A percentile compares a stretch with the other conserved stretches of the same genome.
phyloP scores from a whole-genome alignment of 148 eudicot genomes.

The Camellia granthamiana region DNA sequence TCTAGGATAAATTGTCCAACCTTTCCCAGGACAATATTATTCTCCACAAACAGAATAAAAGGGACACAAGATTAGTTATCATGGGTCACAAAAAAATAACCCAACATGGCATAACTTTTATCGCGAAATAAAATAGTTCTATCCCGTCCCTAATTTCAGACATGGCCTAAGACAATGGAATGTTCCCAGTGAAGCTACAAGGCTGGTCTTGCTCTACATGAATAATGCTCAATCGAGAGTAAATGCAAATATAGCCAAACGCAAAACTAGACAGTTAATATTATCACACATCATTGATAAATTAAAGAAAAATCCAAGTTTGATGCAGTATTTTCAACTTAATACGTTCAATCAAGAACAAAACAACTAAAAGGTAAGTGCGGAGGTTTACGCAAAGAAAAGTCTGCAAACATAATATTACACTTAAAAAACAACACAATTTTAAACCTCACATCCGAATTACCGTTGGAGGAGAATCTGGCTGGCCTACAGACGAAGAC shows the following conservation, averaged over 20 bases:
- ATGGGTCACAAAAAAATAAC: too few relatives aligned
- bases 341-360: not conserved
- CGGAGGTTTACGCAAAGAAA: not conserved
- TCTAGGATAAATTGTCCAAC: too few relatives aligned
- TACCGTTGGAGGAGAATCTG: constrained; percentile 49
- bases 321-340: not conserved
- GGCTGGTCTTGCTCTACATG: not conserved
- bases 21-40: too few relatives aligned
- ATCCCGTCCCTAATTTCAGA: too few relatives aligned
- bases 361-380: not conserved
- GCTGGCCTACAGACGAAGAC: constrained; percentile 62
- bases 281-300: constrained; percentile 6
- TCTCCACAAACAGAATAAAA: too few relatives aligned
- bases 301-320: not conserved
- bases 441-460: constrained; percentile 32
- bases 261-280: not conserved
- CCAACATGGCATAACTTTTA: too few relatives aligned
- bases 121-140: too few relatives aligned
- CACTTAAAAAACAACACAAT: not conserved
- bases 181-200: too few relatives aligned
- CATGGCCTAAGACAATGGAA: too few relatives aligned
- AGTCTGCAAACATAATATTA: constrained; percentile 6
- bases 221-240: not conserved
- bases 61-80: too few relatives aligned
- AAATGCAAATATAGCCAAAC: not conserved